Conservation (phyloP, 345 rosid genomes). For the Microcos paniculata region DNA sequence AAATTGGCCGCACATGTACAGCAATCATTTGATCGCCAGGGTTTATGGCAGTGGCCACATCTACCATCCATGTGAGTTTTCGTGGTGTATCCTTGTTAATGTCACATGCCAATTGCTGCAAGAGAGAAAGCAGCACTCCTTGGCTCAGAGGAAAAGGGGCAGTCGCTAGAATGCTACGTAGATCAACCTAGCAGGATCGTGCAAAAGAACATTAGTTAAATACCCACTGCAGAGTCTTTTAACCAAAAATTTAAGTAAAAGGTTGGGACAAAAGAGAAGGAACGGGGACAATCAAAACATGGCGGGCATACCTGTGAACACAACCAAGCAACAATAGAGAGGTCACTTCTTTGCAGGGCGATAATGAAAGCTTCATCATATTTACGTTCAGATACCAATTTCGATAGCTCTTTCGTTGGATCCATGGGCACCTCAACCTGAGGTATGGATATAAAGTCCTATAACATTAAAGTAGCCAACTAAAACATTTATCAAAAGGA, state of each 20-base stretch:
- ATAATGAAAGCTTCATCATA: conserved; percentile 77
- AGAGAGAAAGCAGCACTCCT: conserved; percentile 78
- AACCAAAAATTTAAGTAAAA: neutral
- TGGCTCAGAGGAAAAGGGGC: conserved; percentile 77
- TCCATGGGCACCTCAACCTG: conserved; percentile 72
- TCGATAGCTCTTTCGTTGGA: conserved; percentile 67
- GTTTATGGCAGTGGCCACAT: conserved; percentile 69
- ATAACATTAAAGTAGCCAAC: conserved; percentile 1
- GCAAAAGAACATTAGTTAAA: neutral
- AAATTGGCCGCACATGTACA: conserved; percentile 57
- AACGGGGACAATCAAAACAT: neutral
- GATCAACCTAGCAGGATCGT: conserved; percentile 60
- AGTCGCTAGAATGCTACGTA: conserved; percentile 47
- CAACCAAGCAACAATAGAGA: conserved; percentile 81
- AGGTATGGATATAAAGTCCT: conserved; percentile 14
- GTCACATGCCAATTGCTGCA: conserved; percentile 86
- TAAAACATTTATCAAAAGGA: neutral
- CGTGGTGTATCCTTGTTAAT: conserved; percentile 55
- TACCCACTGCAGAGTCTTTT: neutral
- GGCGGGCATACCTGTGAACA: conserved; percentile 66
- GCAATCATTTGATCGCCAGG: conserved; percentile 70
- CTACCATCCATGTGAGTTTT: conserved; percentile 83
- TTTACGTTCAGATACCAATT: conserved; percentile 64
- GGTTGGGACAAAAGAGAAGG: too few species aligned
- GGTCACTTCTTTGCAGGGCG: conserved; percentile 82